phyloP scores from a whole-genome alignment of 352 stramenopile genomes.

The Pythium diclinum region DNA sequence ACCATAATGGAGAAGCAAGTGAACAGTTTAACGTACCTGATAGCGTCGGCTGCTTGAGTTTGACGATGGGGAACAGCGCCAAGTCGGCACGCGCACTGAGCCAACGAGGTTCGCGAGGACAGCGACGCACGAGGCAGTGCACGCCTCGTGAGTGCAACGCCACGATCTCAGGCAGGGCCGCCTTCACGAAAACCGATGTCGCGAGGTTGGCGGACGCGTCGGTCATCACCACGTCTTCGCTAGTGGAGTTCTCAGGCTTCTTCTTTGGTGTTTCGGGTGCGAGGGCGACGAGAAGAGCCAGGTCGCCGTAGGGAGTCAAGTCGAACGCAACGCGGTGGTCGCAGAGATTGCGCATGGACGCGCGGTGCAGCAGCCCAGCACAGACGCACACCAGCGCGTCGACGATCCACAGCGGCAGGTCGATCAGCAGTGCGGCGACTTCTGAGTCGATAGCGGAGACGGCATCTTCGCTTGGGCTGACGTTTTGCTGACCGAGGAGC shows the following conservation, averaged over 20 bases:
- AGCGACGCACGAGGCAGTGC: slow-evolving; percentile 48
- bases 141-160: slow-evolving; percentile 51
- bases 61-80: slow-evolving; percentile 65
- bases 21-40: slow-evolving; percentile 34
- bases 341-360: slow-evolving; percentile 69
- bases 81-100: slow-evolving; percentile 72
- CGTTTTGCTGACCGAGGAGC: slow-evolving; percentile 2
- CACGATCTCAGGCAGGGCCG: slow-evolving; percentile 55
- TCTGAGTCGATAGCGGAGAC: slow-evolving; percentile 8
- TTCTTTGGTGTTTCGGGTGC: slow-evolving; percentile 42
- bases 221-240: slow-evolving; percentile 25
- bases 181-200: slow-evolving; percentile 54
- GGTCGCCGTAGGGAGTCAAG: slow-evolving; percentile 73
- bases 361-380: slow-evolving; percentile 65
- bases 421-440: slow-evolving; percentile 38
- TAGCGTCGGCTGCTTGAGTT: slow-evolving; percentile 56
- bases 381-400: slow-evolving; percentile 66
- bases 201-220: slow-evolving; percentile 24
- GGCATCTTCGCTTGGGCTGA: slow-evolving; percentile 7
- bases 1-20: background rate
- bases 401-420: slow-evolving; percentile 63
- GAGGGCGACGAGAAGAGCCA: slow-evolving; percentile 75
- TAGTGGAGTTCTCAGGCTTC: slow-evolving; percentile 18
- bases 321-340: slow-evolving; percentile 82
- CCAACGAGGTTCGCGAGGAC: slow-evolving; percentile 74